A percentile compares a stretch with the other conserved stretches of the same genome.
Conservation (phyloP, 2,329 filamentous ascomycete genomes). For the Xylariaceae sp. region DNA sequence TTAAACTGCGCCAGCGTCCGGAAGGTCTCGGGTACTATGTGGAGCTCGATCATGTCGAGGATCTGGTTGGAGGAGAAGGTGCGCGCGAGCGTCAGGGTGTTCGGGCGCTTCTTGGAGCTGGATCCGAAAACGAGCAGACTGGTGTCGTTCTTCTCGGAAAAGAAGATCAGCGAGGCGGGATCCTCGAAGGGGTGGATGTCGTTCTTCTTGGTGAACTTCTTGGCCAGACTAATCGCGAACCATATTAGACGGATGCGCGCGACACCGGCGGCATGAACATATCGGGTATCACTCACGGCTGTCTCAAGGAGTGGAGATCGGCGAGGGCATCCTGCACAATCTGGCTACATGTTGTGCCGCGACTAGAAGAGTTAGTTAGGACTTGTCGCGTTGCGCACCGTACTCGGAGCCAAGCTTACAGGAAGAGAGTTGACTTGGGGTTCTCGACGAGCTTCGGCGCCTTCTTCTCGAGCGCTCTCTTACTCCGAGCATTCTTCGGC, state of each 20-base stretch:
- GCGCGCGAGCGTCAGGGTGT: slow-evolving; percentile 76
- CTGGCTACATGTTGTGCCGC: slow-evolving; percentile 79
- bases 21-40: slow-evolving; percentile 70
- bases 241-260: neutral
- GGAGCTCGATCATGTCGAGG: slow-evolving; percentile 90
- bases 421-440: slow-evolving; percentile 81
- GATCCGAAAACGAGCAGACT: slow-evolving; percentile 78
- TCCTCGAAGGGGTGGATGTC: slow-evolving; percentile 92
- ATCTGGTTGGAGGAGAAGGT: slow-evolving; percentile 75
- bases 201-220: slow-evolving; percentile 98
- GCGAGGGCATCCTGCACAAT: slow-evolving; percentile 76
- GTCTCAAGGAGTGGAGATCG: slow-evolving; percentile 79
- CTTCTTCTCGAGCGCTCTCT: slow-evolving; percentile 88
- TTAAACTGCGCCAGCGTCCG: slow-evolving; percentile 70
- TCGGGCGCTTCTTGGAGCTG: slow-evolving; percentile 89
- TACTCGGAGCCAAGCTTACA: slow-evolving; percentile 36
- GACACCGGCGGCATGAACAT: neutral
- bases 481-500: slow-evolving; percentile 74
- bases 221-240: slow-evolving; percentile 46
- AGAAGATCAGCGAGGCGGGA: slow-evolving; percentile 81
- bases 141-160: slow-evolving; percentile 93
- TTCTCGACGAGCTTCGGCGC: slow-evolving; percentile 87
- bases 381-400: neutral
- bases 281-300: slow-evolving; percentile 43
- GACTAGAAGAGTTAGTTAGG: slow-evolving; percentile 31